phyloP scores from a whole-genome alignment of 371 early-diverging fungal species.

The Mortierella sp. region DNA sequence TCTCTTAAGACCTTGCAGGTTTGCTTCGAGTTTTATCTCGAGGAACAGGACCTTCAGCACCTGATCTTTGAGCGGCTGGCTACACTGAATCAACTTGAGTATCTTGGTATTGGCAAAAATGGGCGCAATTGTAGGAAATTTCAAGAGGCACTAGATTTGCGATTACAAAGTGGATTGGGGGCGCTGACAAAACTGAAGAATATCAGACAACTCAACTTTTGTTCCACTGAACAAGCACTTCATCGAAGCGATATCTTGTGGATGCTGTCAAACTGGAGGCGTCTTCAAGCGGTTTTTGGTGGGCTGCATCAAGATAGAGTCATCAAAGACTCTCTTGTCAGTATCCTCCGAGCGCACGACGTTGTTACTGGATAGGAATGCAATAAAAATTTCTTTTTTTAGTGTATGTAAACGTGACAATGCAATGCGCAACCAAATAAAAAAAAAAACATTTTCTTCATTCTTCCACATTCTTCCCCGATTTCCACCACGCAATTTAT shows the following conservation, averaged over 20 bases:
- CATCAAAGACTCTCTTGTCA: not conserved
- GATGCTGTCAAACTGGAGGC: not conserved
- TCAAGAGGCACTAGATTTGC: not conserved
- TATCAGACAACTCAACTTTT: not conserved
- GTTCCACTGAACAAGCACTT: not conserved
- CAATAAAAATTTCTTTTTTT: no score
- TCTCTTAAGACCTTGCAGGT: not conserved
- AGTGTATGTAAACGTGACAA: no score
- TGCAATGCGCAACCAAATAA: no score
- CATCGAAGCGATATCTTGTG: not conserved
- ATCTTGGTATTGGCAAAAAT: not conserved
- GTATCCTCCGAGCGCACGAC: not conserved
- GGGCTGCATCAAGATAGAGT: not conserved
- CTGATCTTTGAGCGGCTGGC: not conserved
- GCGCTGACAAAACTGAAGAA: not conserved
- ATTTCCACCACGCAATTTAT: no score
- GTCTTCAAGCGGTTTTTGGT: not conserved
- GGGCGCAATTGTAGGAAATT: no score
- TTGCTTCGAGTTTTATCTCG: not conserved
- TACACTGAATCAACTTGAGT: not conserved
- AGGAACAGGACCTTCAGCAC: not conserved
- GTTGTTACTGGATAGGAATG: not conserved
- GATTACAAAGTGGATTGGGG: not conserved
- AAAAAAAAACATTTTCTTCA: no score
- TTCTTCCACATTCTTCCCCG: no score